Base-by-base conservation (phyloP, 2,329 filamentous ascomycete species). In the Didymella pinodella region DNA sequence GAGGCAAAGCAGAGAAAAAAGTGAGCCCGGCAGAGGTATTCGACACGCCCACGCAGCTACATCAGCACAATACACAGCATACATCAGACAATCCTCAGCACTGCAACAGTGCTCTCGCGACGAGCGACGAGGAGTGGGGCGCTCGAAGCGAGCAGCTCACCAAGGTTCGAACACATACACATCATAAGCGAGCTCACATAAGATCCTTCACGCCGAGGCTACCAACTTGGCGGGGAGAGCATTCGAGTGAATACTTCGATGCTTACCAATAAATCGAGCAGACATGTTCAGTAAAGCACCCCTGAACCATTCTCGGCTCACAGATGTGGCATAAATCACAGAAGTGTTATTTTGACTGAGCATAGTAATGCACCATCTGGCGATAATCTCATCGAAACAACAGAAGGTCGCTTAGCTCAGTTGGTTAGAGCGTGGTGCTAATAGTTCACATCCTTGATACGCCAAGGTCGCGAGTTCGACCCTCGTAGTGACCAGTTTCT, bases 1-100 rank as follows among this genome's bases (percentile, higher is more conserved):
- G 57, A 63, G 26, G 55, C 69, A 20, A 75, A 71, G 56, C 68
- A 73, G 50, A 62, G 66, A 48, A 70, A 66, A 38, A 66, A 59
- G 55, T 65, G 45, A 65, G 45, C 32, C 32, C 20, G 18, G 12
- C 18, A 3, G 18, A 41, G 18, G 5, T 6, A 22, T 4, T 18
- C 38, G 3, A 41, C 38, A n/a, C 22, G 22, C 22, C 22, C 22
- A 41, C 11, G 7, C 38, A 22, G 12, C 18, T 2, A 12, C 38
- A 41, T 11, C 20, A 41, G 7, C 18, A 25, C 38, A 41, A 14
- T 25, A 41, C 18, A 40, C 20, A 41, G 38, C 38, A 41, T 16
- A 25, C 38, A 41, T 11, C 18, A 40, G 7, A 38, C 11, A n/a
- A 20, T 36, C 6, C 5, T 2, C 32, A 36, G 16, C 32, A 36